Evolutionary conservation across 345 rosid species (phyloP).

Genomic region (Lumnitzera littorea): DNA sequence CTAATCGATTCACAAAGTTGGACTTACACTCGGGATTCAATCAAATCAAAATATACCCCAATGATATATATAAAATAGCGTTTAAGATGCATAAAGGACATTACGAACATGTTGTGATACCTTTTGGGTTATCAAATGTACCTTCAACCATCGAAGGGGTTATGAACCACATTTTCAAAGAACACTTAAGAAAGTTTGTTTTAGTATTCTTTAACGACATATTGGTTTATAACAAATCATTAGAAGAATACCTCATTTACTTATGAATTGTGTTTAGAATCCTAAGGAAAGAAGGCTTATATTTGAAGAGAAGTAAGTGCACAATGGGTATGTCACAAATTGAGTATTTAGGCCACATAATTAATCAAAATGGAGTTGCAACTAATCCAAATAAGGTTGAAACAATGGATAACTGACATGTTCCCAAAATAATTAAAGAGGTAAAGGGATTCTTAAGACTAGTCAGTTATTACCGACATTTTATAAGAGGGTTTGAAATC

Average conservation of each 20-base stretch:
- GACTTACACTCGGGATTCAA: not conserved
- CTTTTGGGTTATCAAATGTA: not conserved
- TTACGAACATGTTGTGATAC: not conserved
- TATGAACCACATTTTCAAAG: not conserved
- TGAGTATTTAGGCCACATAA: conserved; percentile 1
- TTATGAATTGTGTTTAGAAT: not conserved
- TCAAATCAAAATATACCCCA: not conserved
- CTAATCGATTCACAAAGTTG: not conserved
- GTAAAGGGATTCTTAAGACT: not conserved
- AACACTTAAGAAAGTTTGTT: not conserved
- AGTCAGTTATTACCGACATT: not conserved
- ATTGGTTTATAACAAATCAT: not conserved
- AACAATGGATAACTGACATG: not conserved
- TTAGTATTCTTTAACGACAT: not conserved
- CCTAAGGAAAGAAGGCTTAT: not conserved
- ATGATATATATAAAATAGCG: not conserved
- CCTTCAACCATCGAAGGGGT: not conserved
- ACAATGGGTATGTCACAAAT: not conserved
- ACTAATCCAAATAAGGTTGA: not conserved
- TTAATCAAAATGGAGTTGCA: not conserved
- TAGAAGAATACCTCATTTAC: not conserved
- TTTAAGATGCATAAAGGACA: not conserved
- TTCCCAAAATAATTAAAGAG: not conserved
- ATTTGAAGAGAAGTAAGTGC: not conserved
- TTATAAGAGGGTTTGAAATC: not conserved